These are phyloP conservation scores for Cucurbita maxima DNA, from an alignment of 306 rosid genomes.

Conservation along the genomic window DNA sequence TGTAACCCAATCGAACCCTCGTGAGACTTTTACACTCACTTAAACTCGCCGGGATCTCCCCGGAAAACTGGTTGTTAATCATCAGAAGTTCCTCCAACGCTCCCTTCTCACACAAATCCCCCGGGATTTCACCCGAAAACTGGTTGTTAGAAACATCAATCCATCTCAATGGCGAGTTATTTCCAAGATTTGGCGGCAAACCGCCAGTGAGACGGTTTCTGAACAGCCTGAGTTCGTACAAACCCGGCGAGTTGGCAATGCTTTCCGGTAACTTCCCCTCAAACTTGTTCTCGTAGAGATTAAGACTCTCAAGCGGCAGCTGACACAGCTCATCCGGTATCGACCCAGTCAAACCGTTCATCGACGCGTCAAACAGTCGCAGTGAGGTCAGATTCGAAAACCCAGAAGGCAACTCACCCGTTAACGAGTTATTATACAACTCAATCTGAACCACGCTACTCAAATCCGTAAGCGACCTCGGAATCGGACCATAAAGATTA, in stretches of 20 bases:
- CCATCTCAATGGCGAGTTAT: constrained; percentile 69
- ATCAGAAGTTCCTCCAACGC: constrained; percentile 83
- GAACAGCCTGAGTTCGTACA: constrained; percentile 42
- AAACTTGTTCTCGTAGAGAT: not conserved
- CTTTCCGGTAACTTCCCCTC: constrained; percentile 2
- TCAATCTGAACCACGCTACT: constrained; percentile 52
- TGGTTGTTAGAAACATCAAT: constrained; percentile 76
- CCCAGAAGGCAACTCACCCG: constrained; percentile 71
- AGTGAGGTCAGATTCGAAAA: constrained; percentile 41
- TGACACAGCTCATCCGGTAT: constrained; percentile 58
- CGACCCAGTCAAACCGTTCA: constrained; percentile 49
- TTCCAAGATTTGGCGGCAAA: constrained; percentile 57
- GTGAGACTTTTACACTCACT: constrained; percentile 51
- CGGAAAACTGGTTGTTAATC: constrained; percentile 67
- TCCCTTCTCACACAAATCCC: constrained; percentile 48
- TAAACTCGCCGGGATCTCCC: constrained; percentile 58
- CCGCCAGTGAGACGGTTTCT: constrained; percentile 34
- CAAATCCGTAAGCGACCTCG: constrained; percentile 49
- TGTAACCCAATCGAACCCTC: constrained; percentile 67
- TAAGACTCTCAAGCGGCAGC: constrained; percentile 23
- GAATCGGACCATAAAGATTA: constrained; percentile 57
- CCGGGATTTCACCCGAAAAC: constrained; percentile 59
- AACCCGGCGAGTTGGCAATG: constrained; percentile 47
- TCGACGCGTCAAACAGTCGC: constrained; percentile 72
- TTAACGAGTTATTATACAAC: constrained; percentile 70